Base-by-base conservation (phyloP, 805 yeast species). In the Ogataea henricii region DNA sequence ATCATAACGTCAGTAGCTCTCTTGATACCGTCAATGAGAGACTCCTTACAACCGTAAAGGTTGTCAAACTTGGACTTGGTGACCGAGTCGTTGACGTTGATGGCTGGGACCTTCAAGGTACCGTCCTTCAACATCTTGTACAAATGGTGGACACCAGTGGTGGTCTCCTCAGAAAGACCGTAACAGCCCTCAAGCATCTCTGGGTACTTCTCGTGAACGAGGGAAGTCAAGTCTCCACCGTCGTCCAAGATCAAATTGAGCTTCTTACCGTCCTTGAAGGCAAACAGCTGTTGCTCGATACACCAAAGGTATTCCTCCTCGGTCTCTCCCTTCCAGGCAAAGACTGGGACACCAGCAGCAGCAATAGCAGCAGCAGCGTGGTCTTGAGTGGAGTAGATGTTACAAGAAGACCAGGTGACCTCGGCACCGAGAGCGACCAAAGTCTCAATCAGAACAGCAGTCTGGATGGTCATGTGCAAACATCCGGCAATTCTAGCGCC, bases 311-410 rank as follows among this genome's bases (percentile, higher is more conserved):
- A 94, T 81, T 92, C 99, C 81, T 92, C 98, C 77, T 92, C 99
- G 74, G 98, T 89, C 84, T 92, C 98, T 73, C 99, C 98, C 83
- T 92, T 92, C 99, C 99, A 92, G 67, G 99, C 99, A 64, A 89
- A 92, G 60, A 92, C 99, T 69, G 99, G 98, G 52, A 92, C 95
- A 78, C 99, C 99, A 61, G 97, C 74, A 62, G 98, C 99, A 64
- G 99, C 99, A 73, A 92, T 94, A 65, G 98, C 98, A 68, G 99
- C 97, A 66, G 99, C 98, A 63, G 98, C 98, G 73, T 92, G 98
- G 78, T 92, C 99, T 81, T 92, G 99, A 60, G 99, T 92, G 64
- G 98, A 91, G 86, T 89, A 92, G 67, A 92, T 92, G 96, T 92
- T 92, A 83, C 99, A 92, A 42, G 97, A 89, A 57, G 97, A 83